Conservation (phyloP, 352 stramenopile genomes). For the Phytophthora citricola region DNA sequence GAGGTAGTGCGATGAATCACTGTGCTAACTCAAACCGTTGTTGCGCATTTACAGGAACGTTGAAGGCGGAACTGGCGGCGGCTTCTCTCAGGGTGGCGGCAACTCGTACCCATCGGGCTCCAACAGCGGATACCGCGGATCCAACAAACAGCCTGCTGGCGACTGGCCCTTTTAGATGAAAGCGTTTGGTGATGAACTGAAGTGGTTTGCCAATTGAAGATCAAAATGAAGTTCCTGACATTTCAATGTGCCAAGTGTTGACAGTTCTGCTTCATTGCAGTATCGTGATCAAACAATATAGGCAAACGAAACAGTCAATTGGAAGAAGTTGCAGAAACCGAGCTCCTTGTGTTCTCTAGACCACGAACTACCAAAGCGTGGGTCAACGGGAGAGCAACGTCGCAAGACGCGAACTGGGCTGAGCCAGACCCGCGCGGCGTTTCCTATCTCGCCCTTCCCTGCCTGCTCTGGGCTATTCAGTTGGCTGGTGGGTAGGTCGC, state of each 20-base stretch:
- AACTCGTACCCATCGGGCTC: constrained; percentile 41
- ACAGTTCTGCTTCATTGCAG: no score
- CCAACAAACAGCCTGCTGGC: constrained; percentile 55
- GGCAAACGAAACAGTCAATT: constrained; percentile 39
- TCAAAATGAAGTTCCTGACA: not conserved
- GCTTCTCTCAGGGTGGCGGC: constrained; percentile 31
- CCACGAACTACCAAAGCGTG: constrained; percentile 22
- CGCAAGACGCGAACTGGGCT: constrained; percentile 12
- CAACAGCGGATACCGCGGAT: constrained; percentile 41
- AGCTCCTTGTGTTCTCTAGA: constrained; percentile 40
- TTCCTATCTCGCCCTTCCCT: constrained; percentile 21
- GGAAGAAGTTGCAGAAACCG: constrained; percentile 33
- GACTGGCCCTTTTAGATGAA: constrained; percentile 77
- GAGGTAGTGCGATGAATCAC: no score
- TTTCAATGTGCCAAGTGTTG: not conserved
- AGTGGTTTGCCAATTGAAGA: not conserved
- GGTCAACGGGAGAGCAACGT: constrained; percentile 20
- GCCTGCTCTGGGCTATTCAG: constrained; percentile 33
- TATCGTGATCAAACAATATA: constrained; percentile 6
- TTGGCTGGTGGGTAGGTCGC: constrained; percentile 29
- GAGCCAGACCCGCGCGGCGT: constrained; percentile 13
- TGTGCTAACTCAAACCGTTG: constrained; percentile 5
- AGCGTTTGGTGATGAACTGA: constrained; percentile 11
- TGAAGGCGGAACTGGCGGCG: constrained; percentile 39
- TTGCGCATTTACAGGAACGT: constrained; percentile 46